Evolutionary conservation across 1,284 basidiomycete genomes (phyloP), one percentile per base, ranked within the genome.

Genomic region (Papiliotrema flavescens): DNA sequence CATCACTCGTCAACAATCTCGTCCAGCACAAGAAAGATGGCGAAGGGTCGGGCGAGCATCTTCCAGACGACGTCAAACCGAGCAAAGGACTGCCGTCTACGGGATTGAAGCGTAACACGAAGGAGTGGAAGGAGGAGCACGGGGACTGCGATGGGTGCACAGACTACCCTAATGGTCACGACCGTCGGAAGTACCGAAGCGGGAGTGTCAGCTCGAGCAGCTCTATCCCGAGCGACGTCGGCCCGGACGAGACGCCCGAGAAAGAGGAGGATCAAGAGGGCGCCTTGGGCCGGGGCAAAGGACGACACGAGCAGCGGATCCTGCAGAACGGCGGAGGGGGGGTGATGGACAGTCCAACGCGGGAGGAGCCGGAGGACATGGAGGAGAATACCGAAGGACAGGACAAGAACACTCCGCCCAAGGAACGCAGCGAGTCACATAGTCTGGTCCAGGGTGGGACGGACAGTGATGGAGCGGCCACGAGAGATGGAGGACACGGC

Each of bases 51-150:
- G 34, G 36, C 19, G 52, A 54, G 11, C 15, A 52, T 26, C 13
- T 48, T 15, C 36, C 24, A 37, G 37, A 58, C 19, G 35, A 34
- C 22, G 19, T 52, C 24, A 41, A 19, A 7, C 54, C 57, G 3
- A 63, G 59, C 41, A 70, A 64, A 60, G 53, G 55, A 5, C 28
- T 70, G 26, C 67, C 67, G 2, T 26, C 50, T 23, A 70, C 67
- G 3, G 67, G 65, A 5, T 42, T 70, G 26, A 66, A 68, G 54
- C 24, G 55, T 40, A 70, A 67, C 47, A 66, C 64, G 15, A 24
- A 62, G 24, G 61, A 64, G 53, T 62, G 56, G 59, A 61, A 63
- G 50, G 62, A 66, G 19, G 49, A 49, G 28, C 49, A 64, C 44
- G 49, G 49, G 47, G 53, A 56, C 53, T 35, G 52, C 42, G 51